Base-by-base conservation (phyloP, 176 grass and related monocot genomes). In the Themeda triandra region DNA sequence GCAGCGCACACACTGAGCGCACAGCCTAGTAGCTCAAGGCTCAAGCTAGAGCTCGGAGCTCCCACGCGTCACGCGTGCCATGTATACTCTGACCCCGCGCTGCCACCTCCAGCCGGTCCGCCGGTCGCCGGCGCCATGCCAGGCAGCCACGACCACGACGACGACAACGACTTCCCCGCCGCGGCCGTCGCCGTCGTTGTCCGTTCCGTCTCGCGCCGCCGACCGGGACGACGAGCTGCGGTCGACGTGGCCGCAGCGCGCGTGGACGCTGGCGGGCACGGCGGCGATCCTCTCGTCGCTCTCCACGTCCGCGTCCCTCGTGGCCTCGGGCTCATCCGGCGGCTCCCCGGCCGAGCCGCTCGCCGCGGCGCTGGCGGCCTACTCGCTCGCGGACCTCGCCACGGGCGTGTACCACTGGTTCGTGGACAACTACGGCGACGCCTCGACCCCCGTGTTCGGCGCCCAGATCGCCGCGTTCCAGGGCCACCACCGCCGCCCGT, bases 351-450 rank as follows among this genome's bases (percentile, higher is more conserved):
- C 75, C 19, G 85, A 69, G 70, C 75, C 88, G 8, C 18, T 88
- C 1, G 79, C 85, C 23, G 87, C 89, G 0, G 75, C 82, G 29
- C 4, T 84, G 12, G 71, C 87, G 44, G 89, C 92, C 0, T 98
- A 98, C 87, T 67, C 92, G 32, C 54, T 95, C 67, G 89, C 95
- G 30, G 95, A 98, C 87, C 92, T 98, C 31, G 87, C 82, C 37
- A 85, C 82, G 27, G 95, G 95, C 23, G n/a, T 95, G 36, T 98
- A 95, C 77, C 92, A 98, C 90, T 98, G 95, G 95, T 53, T 86
- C 53, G 82, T 98, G 62, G 92, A 98, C 91, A 98, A 95, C 89
- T 98, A 98, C 90, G 95, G 92, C 44, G 85, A 88, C 87, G 71
- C 91, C 15, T 66, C 80, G 17, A 98, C 91, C 1, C 92, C 95